phyloP scores from a whole-genome alignment of 1,284 basidiomycete genomes.

The Microbotryum saponariae region DNA sequence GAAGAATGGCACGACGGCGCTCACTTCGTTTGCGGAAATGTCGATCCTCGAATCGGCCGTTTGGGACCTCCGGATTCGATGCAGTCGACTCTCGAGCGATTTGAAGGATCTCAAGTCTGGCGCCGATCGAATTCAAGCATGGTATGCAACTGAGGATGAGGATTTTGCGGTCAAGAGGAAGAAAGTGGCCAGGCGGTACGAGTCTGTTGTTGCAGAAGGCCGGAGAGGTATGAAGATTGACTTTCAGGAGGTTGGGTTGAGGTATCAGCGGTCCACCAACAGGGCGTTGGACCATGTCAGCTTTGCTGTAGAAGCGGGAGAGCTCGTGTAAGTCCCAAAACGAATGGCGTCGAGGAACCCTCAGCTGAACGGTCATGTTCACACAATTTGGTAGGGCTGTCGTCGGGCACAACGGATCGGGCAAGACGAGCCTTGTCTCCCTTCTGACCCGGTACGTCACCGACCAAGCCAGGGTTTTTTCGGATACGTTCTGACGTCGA shows the following conservation, averaged over 20 bases:
- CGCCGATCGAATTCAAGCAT: background rate
- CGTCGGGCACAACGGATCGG: conserved; percentile 13
- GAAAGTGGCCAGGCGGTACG: background rate
- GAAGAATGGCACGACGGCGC: background rate
- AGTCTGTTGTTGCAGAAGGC: background rate
- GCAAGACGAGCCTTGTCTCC: conserved; percentile 7
- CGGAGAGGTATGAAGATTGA: background rate
- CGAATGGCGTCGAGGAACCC: no score
- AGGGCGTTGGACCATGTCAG: background rate
- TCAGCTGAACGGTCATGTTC: background rate
- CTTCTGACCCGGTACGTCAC: conserved; percentile 4
- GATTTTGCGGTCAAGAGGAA: background rate
- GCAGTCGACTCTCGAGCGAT: background rate
- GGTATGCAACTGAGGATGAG: background rate
- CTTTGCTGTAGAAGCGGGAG: conserved; percentile 1
- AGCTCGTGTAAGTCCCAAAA: background rate
- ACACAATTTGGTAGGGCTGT: background rate
- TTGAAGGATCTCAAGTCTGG: background rate
- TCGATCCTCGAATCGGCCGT: background rate
- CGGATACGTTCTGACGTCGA: no score
- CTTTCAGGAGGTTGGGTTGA: background rate
- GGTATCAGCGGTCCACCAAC: background rate
- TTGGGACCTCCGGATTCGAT: conserved; percentile 1
- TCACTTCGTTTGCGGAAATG: conserved; percentile 3
- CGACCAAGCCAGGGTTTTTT: no score